Evolutionary conservation across 2,329 filamentous ascomycete genomes (phyloP).

Genomic region (Onygenales sp.): DNA sequence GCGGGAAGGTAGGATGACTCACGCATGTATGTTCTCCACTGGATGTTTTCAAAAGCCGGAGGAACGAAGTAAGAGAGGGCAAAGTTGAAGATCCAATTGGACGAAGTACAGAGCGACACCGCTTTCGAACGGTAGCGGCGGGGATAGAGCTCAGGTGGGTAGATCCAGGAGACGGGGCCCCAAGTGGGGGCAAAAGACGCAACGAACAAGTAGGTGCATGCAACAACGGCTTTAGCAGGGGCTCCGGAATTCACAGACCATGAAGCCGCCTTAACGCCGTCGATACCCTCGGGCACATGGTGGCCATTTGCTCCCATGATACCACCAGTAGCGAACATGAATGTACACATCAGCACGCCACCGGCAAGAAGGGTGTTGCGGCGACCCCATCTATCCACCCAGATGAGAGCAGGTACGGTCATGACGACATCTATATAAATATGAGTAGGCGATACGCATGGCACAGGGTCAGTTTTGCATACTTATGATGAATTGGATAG

Average conservation of each 20-base stretch:
- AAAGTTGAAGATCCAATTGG: conserved; percentile 10
- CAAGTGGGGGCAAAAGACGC: conserved; percentile 53
- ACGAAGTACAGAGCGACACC: conserved; percentile 6
- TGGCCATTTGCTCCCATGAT: conserved; percentile 43
- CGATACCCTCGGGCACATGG: conserved; percentile 20
- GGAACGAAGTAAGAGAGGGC: conserved; percentile 8
- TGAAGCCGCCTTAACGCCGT: conserved; percentile 36
- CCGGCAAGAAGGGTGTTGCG: conserved; percentile 40
- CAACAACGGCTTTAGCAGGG: conserved; percentile 50
- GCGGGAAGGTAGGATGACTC: neutral
- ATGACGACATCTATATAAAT: conserved; percentile 39
- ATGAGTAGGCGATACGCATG: neutral
- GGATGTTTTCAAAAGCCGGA: conserved; percentile 6
- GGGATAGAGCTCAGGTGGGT: conserved; percentile 37
- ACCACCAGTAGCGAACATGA: conserved; percentile 45
- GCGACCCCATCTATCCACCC: conserved; percentile 43
- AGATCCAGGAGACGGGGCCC: conserved; percentile 48
- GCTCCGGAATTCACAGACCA: conserved; percentile 39
- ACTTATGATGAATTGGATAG: conserved; percentile 46
- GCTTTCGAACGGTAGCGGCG: conserved; percentile 6
- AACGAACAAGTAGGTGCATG: conserved; percentile 50
- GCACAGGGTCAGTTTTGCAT: neutral
- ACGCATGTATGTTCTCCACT: conserved; percentile 21
- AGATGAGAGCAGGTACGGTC: conserved; percentile 41
- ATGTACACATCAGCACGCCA: conserved; percentile 27